Conservation (phyloP, 371 early-diverging fungal genomes). For the Lichtheimia corymbifera region DNA sequence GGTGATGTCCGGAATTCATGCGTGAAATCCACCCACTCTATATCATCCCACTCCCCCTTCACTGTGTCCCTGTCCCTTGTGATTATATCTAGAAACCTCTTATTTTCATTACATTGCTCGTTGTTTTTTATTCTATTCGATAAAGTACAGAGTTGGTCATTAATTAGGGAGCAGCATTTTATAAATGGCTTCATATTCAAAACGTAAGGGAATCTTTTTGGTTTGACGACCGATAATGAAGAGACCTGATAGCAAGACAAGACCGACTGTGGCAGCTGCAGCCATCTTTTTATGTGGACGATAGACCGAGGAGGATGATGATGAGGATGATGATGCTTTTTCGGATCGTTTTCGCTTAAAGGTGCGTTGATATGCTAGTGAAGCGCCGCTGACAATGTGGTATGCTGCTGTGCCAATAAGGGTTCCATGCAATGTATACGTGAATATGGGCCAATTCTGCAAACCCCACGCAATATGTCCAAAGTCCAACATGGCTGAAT, state of each 20-base stretch:
- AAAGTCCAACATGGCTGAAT: conserved; percentile 48
- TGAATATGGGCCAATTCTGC: conserved; percentile 39
- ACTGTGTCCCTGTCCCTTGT: no score
- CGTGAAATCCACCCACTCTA: no score
- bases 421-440: conserved; percentile 32
- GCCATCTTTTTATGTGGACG: not conserved
- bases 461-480: conserved; percentile 44
- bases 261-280: conserved; percentile 19
- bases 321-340: no score
- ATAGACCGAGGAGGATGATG: not conserved
- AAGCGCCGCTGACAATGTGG: conserved; percentile 35
- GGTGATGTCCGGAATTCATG: no score
- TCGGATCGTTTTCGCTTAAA: conserved; percentile 7
- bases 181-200: conserved; percentile 42
- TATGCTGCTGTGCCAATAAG: conserved; percentile 29
- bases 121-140: no score
- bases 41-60: no score
- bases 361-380: conserved; percentile 16
- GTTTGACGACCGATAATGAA: conserved; percentile 31
- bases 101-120: no score
- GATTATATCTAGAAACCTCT: no score
- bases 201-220: conserved; percentile 43
- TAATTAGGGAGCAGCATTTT: conserved; percentile 12
- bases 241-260: conserved; percentile 28
- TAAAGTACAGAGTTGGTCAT: no score